phyloP scores from a whole-genome alignment of 2,329 filamentous ascomycete species.

The Sarocladiaceae sp. region DNA sequence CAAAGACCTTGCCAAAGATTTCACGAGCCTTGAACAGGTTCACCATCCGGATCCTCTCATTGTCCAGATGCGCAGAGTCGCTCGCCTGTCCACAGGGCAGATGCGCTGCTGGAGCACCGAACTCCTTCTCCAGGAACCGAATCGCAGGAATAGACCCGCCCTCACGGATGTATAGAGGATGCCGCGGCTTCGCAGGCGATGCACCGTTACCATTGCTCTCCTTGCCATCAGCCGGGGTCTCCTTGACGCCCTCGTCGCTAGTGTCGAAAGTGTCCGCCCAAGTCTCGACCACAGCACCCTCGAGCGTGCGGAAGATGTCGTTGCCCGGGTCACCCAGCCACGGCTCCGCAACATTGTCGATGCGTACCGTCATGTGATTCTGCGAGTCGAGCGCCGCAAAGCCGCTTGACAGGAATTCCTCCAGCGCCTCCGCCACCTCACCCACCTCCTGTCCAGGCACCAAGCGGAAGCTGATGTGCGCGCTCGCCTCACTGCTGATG shows the following conservation, averaged over 20 bases:
- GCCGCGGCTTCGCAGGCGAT: slow-evolving; percentile 39
- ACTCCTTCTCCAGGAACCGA: slow-evolving; percentile 89
- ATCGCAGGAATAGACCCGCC: slow-evolving; percentile 94
- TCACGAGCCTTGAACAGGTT: slow-evolving; percentile 89
- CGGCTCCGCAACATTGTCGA: slow-evolving; percentile 90
- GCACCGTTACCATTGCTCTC: slow-evolving; percentile 10
- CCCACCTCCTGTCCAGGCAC: slow-evolving; percentile 89
- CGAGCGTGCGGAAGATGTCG: slow-evolving; percentile 82
- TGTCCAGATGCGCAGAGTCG: slow-evolving; percentile 89
- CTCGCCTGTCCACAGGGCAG: slow-evolving; percentile 92
- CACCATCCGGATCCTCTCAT: slow-evolving; percentile 80
- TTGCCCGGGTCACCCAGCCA: slow-evolving; percentile 93
- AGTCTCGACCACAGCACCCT: slow-evolving; percentile 74
- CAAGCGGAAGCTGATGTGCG: slow-evolving; percentile 81
- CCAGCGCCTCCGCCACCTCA: slow-evolving; percentile 63
- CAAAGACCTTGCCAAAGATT: slow-evolving; percentile 84
- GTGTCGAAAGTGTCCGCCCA: slow-evolving; percentile 59
- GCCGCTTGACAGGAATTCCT: slow-evolving; percentile 59
- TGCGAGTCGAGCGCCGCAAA: slow-evolving; percentile 72
- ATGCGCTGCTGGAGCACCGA: slow-evolving; percentile 83
- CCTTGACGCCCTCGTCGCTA: slow-evolving; percentile 9
- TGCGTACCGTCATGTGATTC: slow-evolving; percentile 73
- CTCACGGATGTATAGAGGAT: slow-evolving; percentile 88
- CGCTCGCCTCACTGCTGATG: slow-evolving; percentile 83
- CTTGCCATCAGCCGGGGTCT: slow-evolving; percentile 2